Percentiles rank a stretch among this genome's conserved stretches.
phyloP scores from a whole-genome alignment of 164 flowering plant genomes.

The Platanus orientalis region DNA sequence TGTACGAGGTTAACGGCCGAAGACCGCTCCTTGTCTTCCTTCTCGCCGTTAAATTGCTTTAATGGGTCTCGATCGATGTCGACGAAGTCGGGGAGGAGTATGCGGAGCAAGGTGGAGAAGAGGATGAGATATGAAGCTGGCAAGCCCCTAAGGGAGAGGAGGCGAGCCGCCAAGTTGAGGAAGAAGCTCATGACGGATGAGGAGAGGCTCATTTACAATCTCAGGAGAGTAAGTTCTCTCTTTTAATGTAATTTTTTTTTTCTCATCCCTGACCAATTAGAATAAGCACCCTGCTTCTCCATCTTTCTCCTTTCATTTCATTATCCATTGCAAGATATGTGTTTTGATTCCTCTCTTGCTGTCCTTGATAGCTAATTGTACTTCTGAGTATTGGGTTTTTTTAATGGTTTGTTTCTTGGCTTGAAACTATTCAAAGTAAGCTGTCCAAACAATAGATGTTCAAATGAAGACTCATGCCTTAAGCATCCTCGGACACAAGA shows the following conservation, averaged over 20 bases:
- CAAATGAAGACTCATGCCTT: not conserved
- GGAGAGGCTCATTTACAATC: constrained; percentile 75
- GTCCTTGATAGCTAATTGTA: not conserved
- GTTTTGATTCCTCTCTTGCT: not conserved
- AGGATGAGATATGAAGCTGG: constrained; percentile 79
- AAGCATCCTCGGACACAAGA: no score
- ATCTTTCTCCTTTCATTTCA: not conserved
- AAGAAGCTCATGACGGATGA: constrained; percentile 87
- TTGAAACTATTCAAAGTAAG: not conserved
- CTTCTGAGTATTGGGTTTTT: not conserved
- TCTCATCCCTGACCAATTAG: not conserved
- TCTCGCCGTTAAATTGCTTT: constrained; percentile 9
- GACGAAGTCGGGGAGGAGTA: constrained; percentile 47
- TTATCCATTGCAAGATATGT: not conserved
- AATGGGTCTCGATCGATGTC: constrained; percentile 45
- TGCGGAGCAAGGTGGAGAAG: constrained; percentile 77
- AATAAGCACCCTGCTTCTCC: not conserved
- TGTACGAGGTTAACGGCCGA: constrained; percentile 10
- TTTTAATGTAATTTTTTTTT: not conserved
- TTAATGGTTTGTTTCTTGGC: not conserved
- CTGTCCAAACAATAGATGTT: not conserved
- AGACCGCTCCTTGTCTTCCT: not conserved
- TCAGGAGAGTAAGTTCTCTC: constrained; percentile 58
- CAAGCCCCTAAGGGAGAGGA: constrained; percentile 54
- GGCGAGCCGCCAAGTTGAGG: constrained; percentile 59